These are phyloP conservation scores for Gynostemma pentaphyllum DNA, from an alignment of 306 rosid species.

Conservation along the genomic window DNA sequence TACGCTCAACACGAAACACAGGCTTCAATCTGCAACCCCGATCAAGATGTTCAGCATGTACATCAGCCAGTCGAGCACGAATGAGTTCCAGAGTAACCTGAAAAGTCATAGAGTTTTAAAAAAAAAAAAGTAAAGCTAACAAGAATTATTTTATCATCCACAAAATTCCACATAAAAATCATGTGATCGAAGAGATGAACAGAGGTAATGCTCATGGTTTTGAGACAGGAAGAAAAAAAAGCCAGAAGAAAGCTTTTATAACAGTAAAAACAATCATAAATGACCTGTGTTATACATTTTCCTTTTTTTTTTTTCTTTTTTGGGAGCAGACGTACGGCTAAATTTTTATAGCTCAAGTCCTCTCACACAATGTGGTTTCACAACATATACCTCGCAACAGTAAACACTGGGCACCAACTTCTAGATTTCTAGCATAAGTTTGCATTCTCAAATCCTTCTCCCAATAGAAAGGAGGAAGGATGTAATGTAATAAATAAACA, in stretches of 20 bases:
- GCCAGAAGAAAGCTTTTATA: not conserved
- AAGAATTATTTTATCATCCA: not conserved
- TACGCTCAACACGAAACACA: slow-evolving; percentile 43
- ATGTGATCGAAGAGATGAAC: too few species aligned
- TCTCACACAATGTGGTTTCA: too few species aligned
- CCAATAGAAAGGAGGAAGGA: too few species aligned
- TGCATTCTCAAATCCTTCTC: not conserved
- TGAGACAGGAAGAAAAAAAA: not conserved
- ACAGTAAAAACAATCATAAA: too few species aligned
- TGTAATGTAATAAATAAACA: not conserved
- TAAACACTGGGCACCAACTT: too few species aligned
- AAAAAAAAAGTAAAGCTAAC: not conserved
- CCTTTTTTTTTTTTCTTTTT: too few species aligned
- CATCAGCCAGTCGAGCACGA: slow-evolving; percentile 57
- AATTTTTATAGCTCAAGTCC: too few species aligned
- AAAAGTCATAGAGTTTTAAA: slow-evolving; percentile 2
- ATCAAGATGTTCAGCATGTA: slow-evolving; percentile 56
- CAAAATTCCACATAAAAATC: too few species aligned
- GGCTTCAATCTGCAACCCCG: slow-evolving; percentile 63
- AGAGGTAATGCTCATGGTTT: too few species aligned
- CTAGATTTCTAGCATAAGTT: not conserved
- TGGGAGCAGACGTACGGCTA: too few species aligned
- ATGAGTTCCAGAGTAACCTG: slow-evolving; percentile 61
- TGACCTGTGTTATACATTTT: too few species aligned
- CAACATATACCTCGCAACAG: too few species aligned